Conservation (phyloP, 108 stramenopile species). For the Skeletonema potamos region DNA sequence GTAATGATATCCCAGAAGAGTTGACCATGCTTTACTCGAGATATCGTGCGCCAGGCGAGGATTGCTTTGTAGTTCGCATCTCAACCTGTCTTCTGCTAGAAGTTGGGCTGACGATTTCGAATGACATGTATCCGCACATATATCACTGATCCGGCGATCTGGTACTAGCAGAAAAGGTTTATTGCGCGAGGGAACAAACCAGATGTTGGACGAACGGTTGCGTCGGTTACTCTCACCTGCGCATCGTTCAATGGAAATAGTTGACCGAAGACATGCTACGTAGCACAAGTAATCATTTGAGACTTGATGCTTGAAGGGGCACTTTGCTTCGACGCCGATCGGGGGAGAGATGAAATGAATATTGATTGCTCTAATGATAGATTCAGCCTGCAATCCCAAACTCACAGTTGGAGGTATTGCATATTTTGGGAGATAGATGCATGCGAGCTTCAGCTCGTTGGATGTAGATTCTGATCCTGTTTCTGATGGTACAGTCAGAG, state of each 20-base stretch:
- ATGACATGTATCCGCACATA: conserved; percentile 18
- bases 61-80: conserved; percentile 11
- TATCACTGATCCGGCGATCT: conserved; percentile 33
- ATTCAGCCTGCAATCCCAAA: conserved; percentile 55
- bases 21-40: background rate
- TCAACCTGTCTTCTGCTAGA: conserved; percentile 22
- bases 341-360: conserved; percentile 47
- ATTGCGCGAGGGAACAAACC: conserved; percentile 21
- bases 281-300: conserved; percentile 10
- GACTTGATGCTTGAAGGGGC: background rate
- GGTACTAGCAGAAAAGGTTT: conserved; percentile 31
- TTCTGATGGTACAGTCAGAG: background rate
- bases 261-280: conserved; percentile 76
- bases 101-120: conserved; percentile 24
- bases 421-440: conserved; percentile 54
- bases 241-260: conserved; percentile 53
- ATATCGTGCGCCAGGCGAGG: background rate
- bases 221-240: conserved; percentile 24
- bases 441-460: conserved; percentile 2
- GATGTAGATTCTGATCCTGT: background rate
- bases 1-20: conserved; percentile 18
- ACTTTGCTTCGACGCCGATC: background rate
- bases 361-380: conserved; percentile 66
- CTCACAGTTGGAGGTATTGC: conserved; percentile 49
- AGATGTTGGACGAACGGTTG: background rate